phyloP scores from a whole-genome alignment of 2,329 filamentous ascomycete genomes.

The Didymella segeticola region DNA sequence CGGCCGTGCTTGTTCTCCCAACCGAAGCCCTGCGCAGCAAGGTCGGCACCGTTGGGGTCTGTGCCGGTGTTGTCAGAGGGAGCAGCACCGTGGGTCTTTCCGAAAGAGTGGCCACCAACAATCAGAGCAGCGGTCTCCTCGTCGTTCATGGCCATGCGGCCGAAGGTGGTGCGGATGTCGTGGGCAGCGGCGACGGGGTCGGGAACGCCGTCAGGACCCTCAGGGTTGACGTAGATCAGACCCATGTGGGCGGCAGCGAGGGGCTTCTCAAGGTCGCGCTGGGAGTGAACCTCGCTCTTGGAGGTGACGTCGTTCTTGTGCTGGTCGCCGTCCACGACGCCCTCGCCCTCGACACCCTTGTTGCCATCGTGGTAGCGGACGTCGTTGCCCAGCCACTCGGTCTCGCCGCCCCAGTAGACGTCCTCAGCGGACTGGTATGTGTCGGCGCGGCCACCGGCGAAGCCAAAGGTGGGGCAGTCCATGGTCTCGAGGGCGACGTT shows the following conservation, averaged over 20 bases:
- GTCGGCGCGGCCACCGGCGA: conserved; percentile 74
- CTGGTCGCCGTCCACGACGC: conserved; percentile 46
- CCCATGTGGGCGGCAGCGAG: conserved; percentile 75
- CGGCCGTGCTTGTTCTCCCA: conserved; percentile 70
- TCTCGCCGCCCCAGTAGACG: conserved; percentile 79
- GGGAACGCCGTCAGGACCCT: conserved; percentile 73
- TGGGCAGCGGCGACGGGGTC: conserved; percentile 72
- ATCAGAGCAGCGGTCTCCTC: conserved; percentile 83
- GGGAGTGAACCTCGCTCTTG: conserved; percentile 52
- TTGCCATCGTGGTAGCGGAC: conserved; percentile 67
- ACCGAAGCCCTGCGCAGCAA: conserved; percentile 74
- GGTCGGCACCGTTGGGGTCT: conserved; percentile 69
- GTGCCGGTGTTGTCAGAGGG: conserved; percentile 67
- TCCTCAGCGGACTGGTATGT: conserved; percentile 79
- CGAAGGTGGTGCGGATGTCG: conserved; percentile 77
- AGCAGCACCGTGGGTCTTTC: conserved; percentile 80
- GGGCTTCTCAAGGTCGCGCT: conserved; percentile 70
- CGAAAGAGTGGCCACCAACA: conserved; percentile 78
- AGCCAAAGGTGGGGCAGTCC: conserved; percentile 76
- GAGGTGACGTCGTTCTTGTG: conserved; percentile 35
- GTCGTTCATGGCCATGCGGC: conserved; percentile 83
- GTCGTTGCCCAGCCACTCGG: conserved; percentile 76
- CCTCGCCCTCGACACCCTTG: conserved; percentile 53
- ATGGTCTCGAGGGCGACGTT: conserved; percentile 80
- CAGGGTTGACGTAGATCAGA: conserved; percentile 82